Evolutionary conservation across 148 eudicot genomes (phyloP).

Genomic region (Rhododendron vialii): DNA sequence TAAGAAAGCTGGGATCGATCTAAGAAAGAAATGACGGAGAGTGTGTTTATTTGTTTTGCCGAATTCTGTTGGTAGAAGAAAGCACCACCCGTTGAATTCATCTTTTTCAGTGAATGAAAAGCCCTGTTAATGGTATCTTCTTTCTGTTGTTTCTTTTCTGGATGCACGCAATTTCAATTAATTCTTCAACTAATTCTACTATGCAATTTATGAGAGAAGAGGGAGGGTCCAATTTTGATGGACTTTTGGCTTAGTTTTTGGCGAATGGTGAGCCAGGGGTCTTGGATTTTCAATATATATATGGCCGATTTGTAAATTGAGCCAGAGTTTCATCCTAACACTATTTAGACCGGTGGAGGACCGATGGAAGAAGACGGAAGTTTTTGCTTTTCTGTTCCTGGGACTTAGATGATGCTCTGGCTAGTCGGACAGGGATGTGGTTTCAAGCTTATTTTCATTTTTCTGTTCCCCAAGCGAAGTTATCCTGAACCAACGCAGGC

Average conservation of each 20-base stretch:
- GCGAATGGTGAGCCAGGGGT: not conserved
- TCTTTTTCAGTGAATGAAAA: slow-evolving; percentile 1
- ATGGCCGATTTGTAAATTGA: not conserved
- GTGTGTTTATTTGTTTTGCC: not conserved
- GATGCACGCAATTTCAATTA: not conserved
- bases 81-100: not conserved
- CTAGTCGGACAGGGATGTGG: not conserved
- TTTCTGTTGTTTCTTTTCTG: not conserved
- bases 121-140: not conserved
- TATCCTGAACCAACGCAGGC: not conserved
- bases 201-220: not conserved
- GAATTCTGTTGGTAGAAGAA: slow-evolving; percentile 10
- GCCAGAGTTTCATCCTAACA: not conserved
- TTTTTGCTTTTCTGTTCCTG: not conserved
- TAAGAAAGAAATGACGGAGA: slow-evolving; percentile 49
- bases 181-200: not conserved
- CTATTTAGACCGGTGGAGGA: not conserved
- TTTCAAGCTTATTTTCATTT: not conserved
- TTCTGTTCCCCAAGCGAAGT: not conserved
- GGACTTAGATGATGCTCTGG: not conserved
- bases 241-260: not conserved
- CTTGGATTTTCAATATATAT: not conserved
- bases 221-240: not conserved
- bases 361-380: not conserved
- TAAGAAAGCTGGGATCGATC: slow-evolving; percentile 96